These are phyloP conservation scores for Nakaseomyces uthaithaninus DNA, from an alignment of 1,139 yeast species.

Conservation along the genomic window DNA sequence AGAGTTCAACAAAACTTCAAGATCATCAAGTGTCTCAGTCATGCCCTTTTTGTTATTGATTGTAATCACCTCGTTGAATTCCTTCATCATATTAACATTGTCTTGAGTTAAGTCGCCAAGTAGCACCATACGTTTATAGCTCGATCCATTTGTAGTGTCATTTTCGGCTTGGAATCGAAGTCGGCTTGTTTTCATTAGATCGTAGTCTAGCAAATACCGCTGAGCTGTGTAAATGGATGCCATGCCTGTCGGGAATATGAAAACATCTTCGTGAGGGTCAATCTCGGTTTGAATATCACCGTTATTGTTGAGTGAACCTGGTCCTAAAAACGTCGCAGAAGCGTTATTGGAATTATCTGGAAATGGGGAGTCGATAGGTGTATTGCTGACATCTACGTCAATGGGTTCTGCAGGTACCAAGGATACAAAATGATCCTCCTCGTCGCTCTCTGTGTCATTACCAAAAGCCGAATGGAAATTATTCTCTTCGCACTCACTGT, in stretches of 20 bases:
- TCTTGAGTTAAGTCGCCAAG: conserved; percentile 96
- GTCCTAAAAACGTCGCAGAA: conserved; percentile 1
- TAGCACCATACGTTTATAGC: conserved; percentile 65
- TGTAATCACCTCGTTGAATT: conserved; percentile 84
- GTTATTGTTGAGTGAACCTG: background rate
- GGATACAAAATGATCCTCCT: conserved; percentile 3
- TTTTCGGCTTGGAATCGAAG: conserved; percentile 15
- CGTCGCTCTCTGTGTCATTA: conserved; percentile 9
- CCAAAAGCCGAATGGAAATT: background rate
- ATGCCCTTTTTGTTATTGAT: conserved; percentile 75
- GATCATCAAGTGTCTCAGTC: conserved; percentile 40
- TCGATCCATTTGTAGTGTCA: conserved; percentile 16
- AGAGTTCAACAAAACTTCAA: conserved; percentile 50
- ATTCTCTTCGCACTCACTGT: background rate
- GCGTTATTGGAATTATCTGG: conserved; percentile 3
- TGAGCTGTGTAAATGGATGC: conserved; percentile 83
- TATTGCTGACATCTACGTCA: conserved; percentile 1
- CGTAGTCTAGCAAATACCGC: conserved; percentile 45
- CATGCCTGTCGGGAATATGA: conserved; percentile 86
- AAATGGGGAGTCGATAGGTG: conserved; percentile 4
- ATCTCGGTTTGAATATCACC: background rate
- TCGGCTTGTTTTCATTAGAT: conserved; percentile 26
- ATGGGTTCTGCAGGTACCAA: conserved; percentile 4
- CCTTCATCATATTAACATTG: conserved; percentile 72
- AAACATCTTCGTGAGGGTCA: conserved; percentile 48